phyloP scores from a whole-genome alignment of 768 basidiomycete genomes.

The Stropharia rugosoannulata region DNA sequence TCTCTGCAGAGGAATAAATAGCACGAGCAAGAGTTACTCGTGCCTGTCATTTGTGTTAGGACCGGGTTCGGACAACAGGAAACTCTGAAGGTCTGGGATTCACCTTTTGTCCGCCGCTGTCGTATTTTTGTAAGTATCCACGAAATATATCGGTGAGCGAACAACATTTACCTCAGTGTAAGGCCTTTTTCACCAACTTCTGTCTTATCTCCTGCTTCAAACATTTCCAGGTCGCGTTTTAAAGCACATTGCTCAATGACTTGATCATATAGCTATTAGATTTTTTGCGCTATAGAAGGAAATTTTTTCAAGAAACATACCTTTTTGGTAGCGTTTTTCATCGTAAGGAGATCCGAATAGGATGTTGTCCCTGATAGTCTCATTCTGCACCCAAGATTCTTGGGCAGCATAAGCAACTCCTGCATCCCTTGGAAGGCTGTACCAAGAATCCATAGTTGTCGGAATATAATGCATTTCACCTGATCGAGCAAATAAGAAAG shows the following conservation, averaged over 20 bases:
- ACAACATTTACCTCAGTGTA: slow-evolving; percentile 35
- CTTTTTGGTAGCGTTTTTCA: slow-evolving; percentile 70
- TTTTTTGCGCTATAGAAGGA: neutral
- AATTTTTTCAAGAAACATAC: slow-evolving; percentile 4
- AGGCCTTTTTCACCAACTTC: slow-evolving; percentile 74
- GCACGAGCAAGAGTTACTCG: slow-evolving; percentile 47
- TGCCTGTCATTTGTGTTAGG: slow-evolving; percentile 28
- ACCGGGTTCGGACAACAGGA: too few species aligned
- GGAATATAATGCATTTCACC: slow-evolving; percentile 67
- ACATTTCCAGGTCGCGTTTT: slow-evolving; percentile 66
- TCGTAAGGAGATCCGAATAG: slow-evolving; percentile 75
- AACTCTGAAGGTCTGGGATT: neutral
- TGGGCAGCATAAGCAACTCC: slow-evolving; percentile 80
- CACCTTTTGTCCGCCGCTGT: slow-evolving; percentile 47
- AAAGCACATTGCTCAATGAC: slow-evolving; percentile 72
- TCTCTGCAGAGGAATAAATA: slow-evolving; percentile 50
- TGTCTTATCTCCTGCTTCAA: slow-evolving; percentile 65
- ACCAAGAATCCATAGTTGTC: slow-evolving; percentile 52
- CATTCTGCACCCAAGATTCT: slow-evolving; percentile 81
- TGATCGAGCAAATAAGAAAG: slow-evolving; percentile 5
- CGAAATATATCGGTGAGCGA: neutral
- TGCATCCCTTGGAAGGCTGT: slow-evolving; percentile 58
- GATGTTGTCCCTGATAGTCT: slow-evolving; percentile 77
- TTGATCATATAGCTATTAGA: slow-evolving; percentile 30
- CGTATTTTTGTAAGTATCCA: neutral